Base-by-base conservation (phyloP, 257 asterid species). In the Plantago ovata region DNA sequence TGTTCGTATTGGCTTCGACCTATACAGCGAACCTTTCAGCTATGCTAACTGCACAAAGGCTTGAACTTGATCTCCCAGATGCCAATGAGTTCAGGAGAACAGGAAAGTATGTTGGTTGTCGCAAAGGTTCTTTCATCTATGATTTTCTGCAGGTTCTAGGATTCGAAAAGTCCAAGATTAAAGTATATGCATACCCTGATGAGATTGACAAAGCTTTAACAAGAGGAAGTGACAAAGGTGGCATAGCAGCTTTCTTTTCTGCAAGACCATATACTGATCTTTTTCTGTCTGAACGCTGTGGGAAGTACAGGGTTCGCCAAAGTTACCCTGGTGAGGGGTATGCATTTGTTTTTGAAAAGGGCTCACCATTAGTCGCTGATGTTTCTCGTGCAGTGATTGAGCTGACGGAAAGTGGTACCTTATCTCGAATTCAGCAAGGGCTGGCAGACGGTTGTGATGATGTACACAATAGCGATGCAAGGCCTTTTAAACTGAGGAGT, bases 11-110 rank as follows among this genome's bases (percentile, higher is more conserved):
- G 64, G 72, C 18, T 51, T 72, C 77, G 24, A 68, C 75, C 11
- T 75, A 67, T 54, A 71, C 62, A 1, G 78, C 72, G 18, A 71
- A 63, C 58, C 61, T 75, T 46, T 59, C 81, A 18, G 68, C 78
- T 32, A 71, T 44, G 60, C 57, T 75, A 61, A 75, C 78, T 21
- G 56, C 61, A 36, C 67, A 51, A 54, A 41, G 64, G 39, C 72
- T 72, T 33, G 64, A 64, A 48, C 78, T 73, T 32, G 43, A 71
- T 32, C 24, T 56, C 6, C 36, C 36, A 28, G 36, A 28, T 1
- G 36, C 36, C 36, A 28, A 28, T 28, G 6, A 4, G 33, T 75
- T 76, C 4, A 61, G 41, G 3, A 68, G 24, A 28, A 61, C 61
- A 32, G 65, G 51, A 51, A 65, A 40, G 28, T 60, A 68, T 23